phyloP scores from a whole-genome alignment of 2,329 filamentous ascomycete species.

The Microsporum audouinii region DNA sequence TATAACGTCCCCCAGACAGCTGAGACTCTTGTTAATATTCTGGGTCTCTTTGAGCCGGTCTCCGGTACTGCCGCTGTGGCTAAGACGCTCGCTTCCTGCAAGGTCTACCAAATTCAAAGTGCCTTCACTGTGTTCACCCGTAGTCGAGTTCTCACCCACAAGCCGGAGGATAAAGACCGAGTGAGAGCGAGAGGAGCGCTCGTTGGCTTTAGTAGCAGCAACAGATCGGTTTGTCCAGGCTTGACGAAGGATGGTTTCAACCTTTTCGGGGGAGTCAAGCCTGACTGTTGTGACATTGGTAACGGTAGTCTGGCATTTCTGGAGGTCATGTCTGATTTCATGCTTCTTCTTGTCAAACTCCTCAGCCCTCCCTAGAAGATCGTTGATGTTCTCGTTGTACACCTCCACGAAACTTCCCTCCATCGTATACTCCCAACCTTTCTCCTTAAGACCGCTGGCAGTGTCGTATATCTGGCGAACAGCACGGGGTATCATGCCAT shows the following conservation, averaged over 20 bases:
- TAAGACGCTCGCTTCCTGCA: constrained; percentile 81
- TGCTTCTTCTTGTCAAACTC: constrained; percentile 70
- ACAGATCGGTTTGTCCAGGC: constrained; percentile 82
- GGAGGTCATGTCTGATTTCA: constrained; percentile 77
- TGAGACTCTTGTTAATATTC: constrained; percentile 91
- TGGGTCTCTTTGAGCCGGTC: constrained; percentile 87
- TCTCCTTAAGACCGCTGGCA: constrained; percentile 68
- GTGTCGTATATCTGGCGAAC: constrained; percentile 90
- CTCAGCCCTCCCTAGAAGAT: constrained; percentile 63
- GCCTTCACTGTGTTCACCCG: constrained; percentile 76
- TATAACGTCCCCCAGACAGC: constrained; percentile 88
- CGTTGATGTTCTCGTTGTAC: constrained; percentile 95
- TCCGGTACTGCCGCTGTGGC: constrained; percentile 75
- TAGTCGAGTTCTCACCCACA: constrained; percentile 56
- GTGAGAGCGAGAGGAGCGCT: constrained; percentile 85
- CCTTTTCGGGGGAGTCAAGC: constrained; percentile 67
- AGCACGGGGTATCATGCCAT: constrained; percentile 91
- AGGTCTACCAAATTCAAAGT: constrained; percentile 93
- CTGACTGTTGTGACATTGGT: constrained; percentile 65
- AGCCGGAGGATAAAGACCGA: constrained; percentile 84
- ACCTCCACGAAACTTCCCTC: constrained; percentile 94
- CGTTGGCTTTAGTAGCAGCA: constrained; percentile 94
- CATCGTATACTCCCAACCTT: constrained; percentile 91
- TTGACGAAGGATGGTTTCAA: constrained; percentile 66
- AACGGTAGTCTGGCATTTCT: constrained; percentile 69